phyloP scores from a whole-genome alignment of 139 green algal species.

The Mesotaenium endlicherianum region DNA sequence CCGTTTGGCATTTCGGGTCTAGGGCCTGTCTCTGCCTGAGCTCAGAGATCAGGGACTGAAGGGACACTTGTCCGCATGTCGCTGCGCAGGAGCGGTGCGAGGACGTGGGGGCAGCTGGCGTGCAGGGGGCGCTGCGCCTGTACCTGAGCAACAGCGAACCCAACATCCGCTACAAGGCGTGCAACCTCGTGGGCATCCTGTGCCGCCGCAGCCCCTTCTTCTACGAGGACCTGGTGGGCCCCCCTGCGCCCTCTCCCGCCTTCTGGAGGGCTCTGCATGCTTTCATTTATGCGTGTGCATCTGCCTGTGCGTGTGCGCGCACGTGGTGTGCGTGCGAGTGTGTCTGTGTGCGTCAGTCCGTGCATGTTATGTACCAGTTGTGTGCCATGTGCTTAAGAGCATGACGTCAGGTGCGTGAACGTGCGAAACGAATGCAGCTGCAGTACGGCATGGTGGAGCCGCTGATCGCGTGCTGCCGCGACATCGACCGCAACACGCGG shows the following conservation, averaged over 20 bases:
- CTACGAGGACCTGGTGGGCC: slow-evolving; percentile 62
- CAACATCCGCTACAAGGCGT: slow-evolving; percentile 76
- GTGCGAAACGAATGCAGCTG: neutral
- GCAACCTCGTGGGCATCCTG: slow-evolving; percentile 93
- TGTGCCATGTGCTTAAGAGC: too few species aligned
- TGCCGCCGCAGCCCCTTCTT: slow-evolving; percentile 85
- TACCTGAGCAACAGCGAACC: slow-evolving; percentile 61
- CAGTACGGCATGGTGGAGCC: slow-evolving; percentile 58
- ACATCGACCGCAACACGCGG: slow-evolving; percentile 77
- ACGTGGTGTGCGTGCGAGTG: too few species aligned
- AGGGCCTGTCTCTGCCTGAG: too few species aligned
- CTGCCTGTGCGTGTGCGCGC: too few species aligned
- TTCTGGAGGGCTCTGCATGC: too few species aligned
- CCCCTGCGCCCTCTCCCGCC: neutral
- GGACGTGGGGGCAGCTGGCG: slow-evolving; percentile 54
- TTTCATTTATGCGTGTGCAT: too few species aligned
- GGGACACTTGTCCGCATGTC: too few species aligned
- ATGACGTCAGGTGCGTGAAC: too few species aligned
- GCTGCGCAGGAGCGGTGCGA: slow-evolving; percentile 63
- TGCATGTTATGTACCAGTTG: too few species aligned
- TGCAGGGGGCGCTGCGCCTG: slow-evolving; percentile 51
- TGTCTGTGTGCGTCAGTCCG: too few species aligned
- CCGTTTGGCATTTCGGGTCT: too few species aligned
- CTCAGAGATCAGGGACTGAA: too few species aligned
- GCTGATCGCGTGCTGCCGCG: slow-evolving; percentile 81